Evolutionary conservation across 2,329 filamentous ascomycete genomes (phyloP).

Genomic region (Trichoderma guizhouense): DNA sequence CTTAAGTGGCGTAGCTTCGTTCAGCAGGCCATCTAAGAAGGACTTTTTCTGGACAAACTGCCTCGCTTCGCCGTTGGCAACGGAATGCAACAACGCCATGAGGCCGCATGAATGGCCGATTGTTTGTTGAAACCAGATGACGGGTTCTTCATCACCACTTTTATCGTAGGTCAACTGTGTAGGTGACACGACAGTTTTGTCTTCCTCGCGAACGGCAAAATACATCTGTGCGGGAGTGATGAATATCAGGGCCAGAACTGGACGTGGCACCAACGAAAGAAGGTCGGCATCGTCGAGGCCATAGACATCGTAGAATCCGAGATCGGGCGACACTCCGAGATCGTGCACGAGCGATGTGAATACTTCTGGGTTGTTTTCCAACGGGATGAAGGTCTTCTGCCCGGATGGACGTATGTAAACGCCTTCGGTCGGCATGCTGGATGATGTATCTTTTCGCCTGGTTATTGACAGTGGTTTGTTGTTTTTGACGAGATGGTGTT

Average conservation of each 20-base stretch:
- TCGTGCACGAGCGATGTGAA: conserved; percentile 70
- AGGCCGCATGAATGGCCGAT: conserved; percentile 80
- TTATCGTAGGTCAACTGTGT: conserved; percentile 33
- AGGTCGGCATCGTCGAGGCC: conserved; percentile 73
- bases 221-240: conserved; percentile 64
- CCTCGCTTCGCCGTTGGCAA: conserved; percentile 64
- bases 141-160: conserved; percentile 51
- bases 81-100: conserved; percentile 71
- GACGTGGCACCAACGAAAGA: conserved; percentile 68
- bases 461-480: not conserved
- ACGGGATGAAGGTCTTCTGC: conserved; percentile 38
- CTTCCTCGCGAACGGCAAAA: conserved; percentile 39
- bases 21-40: conserved; percentile 56
- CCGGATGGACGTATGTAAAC: conserved; percentile 30
- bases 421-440: conserved; percentile 30
- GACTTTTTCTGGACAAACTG: conserved; percentile 52
- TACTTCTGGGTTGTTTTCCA: conserved; percentile 68
- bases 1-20: conserved; percentile 57
- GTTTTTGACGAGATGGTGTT: not conserved
- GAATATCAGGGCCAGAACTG: conserved; percentile 72
- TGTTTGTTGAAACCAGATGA: conserved; percentile 82
- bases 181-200: conserved; percentile 24
- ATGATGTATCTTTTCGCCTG: not conserved
- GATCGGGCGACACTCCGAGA: conserved; percentile 63
- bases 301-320: conserved; percentile 80